phyloP scores from a whole-genome alignment of 306 rosid genomes.

The Acmispon strigosus region DNA sequence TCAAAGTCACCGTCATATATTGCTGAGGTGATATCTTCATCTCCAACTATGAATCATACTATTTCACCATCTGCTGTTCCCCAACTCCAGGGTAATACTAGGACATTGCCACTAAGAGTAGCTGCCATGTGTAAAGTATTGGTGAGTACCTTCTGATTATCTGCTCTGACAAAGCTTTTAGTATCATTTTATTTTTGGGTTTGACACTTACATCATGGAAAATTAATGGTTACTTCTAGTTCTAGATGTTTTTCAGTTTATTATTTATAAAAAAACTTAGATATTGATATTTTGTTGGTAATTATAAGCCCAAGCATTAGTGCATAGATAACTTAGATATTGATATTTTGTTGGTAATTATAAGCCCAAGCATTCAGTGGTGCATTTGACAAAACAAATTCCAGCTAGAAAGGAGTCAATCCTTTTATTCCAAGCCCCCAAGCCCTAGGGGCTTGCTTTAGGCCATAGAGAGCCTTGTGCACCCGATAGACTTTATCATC shows the following conservation, averaged over 20 bases:
- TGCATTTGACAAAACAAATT: too few relatives aligned
- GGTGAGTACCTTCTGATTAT: slow-evolving; percentile 49
- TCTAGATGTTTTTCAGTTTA: slow-evolving; percentile 1
- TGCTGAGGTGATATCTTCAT: slow-evolving; percentile 54
- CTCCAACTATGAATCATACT: slow-evolving; percentile 46
- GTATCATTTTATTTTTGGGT: neutral
- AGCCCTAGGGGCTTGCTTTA: too few relatives aligned
- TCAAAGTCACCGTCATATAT: slow-evolving; percentile 61
- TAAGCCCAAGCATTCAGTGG: neutral
- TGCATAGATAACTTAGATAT: neutral
- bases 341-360: slow-evolving; percentile 12
- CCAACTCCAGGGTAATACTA: slow-evolving; percentile 53
- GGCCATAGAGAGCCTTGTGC: too few relatives aligned
- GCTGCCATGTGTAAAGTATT: slow-evolving; percentile 80
- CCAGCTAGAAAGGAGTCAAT: too few relatives aligned
- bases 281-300: slow-evolving; percentile 15
- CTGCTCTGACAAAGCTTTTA: neutral
- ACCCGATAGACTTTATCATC: too few relatives aligned
- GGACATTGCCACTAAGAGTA: slow-evolving; percentile 68
- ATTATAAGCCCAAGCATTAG: neutral
- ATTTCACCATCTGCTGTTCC: slow-evolving; percentile 48
- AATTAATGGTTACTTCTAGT: neutral
- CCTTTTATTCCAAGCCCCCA: too few relatives aligned
- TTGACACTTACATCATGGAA: slow-evolving; percentile 4
- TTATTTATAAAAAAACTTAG: neutral